A percentile compares a stretch with the other conserved stretches of the same genome.
Evolutionary conservation across 192 early-diverging fungal species (phyloP).

Genomic region (Allomyces macrogynus): DNA sequence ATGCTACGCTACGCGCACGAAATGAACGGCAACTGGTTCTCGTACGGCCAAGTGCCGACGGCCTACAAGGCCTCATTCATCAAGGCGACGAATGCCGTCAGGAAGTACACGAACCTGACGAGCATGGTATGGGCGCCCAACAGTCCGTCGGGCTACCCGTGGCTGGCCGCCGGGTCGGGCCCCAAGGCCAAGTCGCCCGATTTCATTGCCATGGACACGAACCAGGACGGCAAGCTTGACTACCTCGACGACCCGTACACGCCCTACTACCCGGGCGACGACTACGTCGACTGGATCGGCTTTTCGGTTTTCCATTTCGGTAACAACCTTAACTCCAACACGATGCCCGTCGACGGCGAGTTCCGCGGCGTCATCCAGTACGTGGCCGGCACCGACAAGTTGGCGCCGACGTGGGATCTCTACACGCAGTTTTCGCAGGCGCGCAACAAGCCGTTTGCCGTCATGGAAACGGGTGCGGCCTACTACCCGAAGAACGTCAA

Average conservation of each 20-base stretch:
- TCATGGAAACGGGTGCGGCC: conserved; percentile 1
- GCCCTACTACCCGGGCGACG: conserved; percentile 28
- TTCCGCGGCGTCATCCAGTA: not conserved
- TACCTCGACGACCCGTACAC: conserved; percentile 19
- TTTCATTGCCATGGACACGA: conserved; percentile 19
- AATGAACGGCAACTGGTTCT: conserved; percentile 10
- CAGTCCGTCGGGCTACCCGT: too few relatives aligned
- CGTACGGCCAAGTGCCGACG: conserved; percentile 3
- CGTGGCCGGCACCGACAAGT: not conserved
- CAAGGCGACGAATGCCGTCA: not conserved
- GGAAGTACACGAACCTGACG: conserved; percentile 2
- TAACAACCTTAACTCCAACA: not conserved
- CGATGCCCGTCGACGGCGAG: not conserved
- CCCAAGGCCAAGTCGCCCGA: not conserved
- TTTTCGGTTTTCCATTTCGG: conserved; percentile 12
- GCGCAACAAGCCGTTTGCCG: not conserved
- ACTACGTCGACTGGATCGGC: conserved; percentile 19
- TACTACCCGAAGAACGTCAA: not conserved
- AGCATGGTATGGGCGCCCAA: conserved; percentile 2
- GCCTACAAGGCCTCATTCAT: not conserved
- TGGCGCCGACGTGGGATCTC: not conserved
- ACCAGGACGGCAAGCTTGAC: conserved; percentile 17
- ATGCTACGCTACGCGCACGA: conserved; percentile 7
- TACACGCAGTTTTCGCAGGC: not conserved
- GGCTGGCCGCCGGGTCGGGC: too few relatives aligned